A percentile compares a stretch with the other conserved stretches of the same genome.
Evolutionary conservation across 345 rosid species (phyloP).

Genomic region (Ceriops tagal): DNA sequence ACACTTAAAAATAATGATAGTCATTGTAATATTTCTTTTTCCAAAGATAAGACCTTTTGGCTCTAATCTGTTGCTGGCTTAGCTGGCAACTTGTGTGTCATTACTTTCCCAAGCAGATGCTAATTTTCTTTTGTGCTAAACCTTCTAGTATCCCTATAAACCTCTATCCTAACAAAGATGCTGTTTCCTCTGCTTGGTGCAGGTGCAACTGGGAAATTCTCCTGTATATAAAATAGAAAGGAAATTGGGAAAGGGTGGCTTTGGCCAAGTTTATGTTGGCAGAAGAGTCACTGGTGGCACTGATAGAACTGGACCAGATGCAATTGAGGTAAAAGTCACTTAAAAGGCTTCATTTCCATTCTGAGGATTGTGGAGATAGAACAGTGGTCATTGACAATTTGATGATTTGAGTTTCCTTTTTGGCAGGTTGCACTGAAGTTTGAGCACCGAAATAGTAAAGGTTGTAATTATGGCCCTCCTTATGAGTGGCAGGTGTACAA

Average conservation of each 20-base stretch:
- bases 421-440: conserved; percentile 31
- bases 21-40: background rate
- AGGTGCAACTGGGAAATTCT: conserved; percentile 28
- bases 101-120: background rate
- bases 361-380: background rate
- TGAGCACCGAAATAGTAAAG: conserved; percentile 36
- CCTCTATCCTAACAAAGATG: background rate
- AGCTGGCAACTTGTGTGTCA: background rate
- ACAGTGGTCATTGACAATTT: background rate
- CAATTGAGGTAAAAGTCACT: conserved; percentile 18
- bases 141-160: background rate
- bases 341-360: conserved; percentile 2
- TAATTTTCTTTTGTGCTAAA: background rate
- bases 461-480: conserved; percentile 36
- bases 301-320: conserved; percentile 30
- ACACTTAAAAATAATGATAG: background rate
- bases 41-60: background rate
- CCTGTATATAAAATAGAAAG: conserved; percentile 32
- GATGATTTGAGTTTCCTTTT: background rate
- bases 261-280: conserved; percentile 36
- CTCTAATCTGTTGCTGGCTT: background rate
- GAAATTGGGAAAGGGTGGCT: conserved; percentile 36
- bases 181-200: conserved; percentile 9
- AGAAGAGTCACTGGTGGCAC: conserved; percentile 27
- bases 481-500: conserved; percentile 37